Base-by-base conservation (phyloP, 2,329 filamentous ascomycete species). In the Cercospora sp. region DNA sequence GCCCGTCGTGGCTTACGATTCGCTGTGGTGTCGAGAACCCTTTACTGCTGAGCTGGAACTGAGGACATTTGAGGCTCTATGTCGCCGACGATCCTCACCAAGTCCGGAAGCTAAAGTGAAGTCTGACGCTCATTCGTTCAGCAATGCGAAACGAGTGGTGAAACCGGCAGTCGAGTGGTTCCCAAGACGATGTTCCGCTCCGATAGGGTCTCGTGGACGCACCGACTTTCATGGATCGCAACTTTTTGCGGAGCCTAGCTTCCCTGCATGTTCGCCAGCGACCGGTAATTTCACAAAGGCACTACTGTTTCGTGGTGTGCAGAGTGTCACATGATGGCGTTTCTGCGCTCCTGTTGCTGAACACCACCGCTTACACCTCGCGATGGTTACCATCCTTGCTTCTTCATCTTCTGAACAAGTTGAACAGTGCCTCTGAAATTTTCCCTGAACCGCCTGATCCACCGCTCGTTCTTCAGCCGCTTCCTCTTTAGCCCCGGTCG, bases 401-500 rank as follows among this genome's bases (percentile, higher is more conserved):
- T 87, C 74, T 87, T 90, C 81, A 96, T 83, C 78, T 91, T 86
- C 76, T 86, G 82, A 5, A 93, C 91, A 72, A 91, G 84, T 49
- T 75, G 77, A 7, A 92, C 86, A 10, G 88, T 87, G 5, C 85
- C 85, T 78, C 83, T 85, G 80, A 95, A 94, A 3, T 89, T 90
- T 34, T 79, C 78, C 83, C 87, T 89, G 80, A 94, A 95, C 68
- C 87, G 86, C 71, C 73, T 81, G 78, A 87, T 85, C 90, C 91
- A 93, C 69, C 91, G 84, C 83, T 90, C 83, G 68, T 87, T 89
- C 78, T 82, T 83, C 73, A 93, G 80, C 75, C 92, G 86, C 87
- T 95, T 96, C 80, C 89, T 85, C 86, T 91, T 93, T 75, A 92
- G 75, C 2, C 92, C 92, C 0, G 86, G 85, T 58, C 92, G 82